Evolutionary conservation across 768 basidiomycete genomes (phyloP).

Genomic region (Pholiota molesta): DNA sequence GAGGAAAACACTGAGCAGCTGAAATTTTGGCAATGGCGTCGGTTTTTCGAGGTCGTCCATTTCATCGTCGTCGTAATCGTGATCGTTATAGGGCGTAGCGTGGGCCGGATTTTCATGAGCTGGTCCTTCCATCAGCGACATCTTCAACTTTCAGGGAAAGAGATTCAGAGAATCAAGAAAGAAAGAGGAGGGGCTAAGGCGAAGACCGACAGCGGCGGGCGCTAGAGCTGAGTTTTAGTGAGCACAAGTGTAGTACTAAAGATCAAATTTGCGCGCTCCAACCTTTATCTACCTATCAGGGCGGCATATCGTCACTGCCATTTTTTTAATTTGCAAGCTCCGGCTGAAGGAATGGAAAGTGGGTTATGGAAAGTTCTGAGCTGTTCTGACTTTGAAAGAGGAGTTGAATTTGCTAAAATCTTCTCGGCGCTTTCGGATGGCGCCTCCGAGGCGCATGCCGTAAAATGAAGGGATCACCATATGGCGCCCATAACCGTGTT

Average conservation of each 20-base stretch:
- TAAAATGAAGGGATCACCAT: background rate
- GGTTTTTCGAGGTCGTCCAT: slow-evolving; percentile 15
- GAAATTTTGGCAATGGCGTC: slow-evolving; percentile 43
- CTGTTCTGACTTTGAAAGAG: background rate
- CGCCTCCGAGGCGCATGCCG: background rate
- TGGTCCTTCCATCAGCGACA: background rate
- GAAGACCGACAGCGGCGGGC: background rate
- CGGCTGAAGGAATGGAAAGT: background rate
- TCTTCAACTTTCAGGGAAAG: background rate
- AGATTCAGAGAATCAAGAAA: background rate
- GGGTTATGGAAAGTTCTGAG: background rate
- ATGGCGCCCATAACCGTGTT: background rate
- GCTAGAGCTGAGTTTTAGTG: background rate
- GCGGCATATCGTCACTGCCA: background rate
- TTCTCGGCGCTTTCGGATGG: background rate
- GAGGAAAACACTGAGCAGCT: slow-evolving; percentile 39
- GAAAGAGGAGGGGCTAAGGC: slow-evolving; percentile 2
- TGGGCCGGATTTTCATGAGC: background rate
- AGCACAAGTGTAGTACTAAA: background rate
- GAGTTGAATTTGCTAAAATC: background rate
- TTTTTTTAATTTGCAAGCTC: background rate
- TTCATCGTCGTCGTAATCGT: background rate
- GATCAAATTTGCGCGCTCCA: background rate
- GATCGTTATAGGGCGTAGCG: background rate
- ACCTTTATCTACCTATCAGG: background rate